phyloP scores from a whole-genome alignment of 345 rosid species.

The Melastoma malabathricum region DNA sequence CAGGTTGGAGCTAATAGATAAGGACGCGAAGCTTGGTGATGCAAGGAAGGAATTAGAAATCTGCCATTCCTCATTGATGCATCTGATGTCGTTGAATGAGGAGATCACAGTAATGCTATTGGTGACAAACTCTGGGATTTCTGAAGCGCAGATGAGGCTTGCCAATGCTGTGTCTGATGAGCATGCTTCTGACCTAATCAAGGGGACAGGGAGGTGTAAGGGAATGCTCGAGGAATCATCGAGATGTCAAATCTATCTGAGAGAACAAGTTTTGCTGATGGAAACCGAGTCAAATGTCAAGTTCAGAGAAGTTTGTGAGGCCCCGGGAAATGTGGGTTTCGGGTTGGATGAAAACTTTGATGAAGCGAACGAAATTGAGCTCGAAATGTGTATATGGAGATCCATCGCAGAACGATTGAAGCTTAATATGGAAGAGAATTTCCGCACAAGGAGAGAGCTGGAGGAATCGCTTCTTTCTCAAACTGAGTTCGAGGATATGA shows the following conservation, averaged over 20 bases:
- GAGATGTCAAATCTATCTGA: conserved; percentile 19
- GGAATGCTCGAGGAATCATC: conserved; percentile 29
- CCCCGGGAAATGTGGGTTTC: conserved; percentile 23
- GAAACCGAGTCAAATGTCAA: conserved; percentile 19
- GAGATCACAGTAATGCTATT: conserved; percentile 48
- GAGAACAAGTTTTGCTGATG: conserved; percentile 21
- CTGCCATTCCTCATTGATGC: conserved; percentile 18
- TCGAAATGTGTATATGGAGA: conserved; percentile 78
- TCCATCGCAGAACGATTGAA: conserved; percentile 52
- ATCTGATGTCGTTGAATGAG: conserved; percentile 48
- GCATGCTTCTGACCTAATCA: conserved; percentile 23
- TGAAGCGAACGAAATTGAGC: conserved; percentile 56
- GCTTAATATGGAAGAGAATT: conserved; percentile 50
- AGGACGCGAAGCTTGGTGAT: conserved; percentile 25
- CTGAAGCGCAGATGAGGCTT: conserved; percentile 42
- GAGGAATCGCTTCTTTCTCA: conserved; percentile 89
- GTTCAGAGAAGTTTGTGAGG: conserved; percentile 24
- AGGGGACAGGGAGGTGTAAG: conserved; percentile 39
- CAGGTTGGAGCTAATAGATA: conserved; percentile 28
- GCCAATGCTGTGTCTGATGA: conserved; percentile 21
- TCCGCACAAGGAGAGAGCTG: conserved; percentile 39
- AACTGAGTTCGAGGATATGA: conserved; percentile 45
- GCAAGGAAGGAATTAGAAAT: conserved; percentile 40
- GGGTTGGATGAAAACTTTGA: conserved; percentile 38
- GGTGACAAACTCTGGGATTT: conserved; percentile 40